Evolutionary conservation across 1,139 yeast genomes (phyloP).

Genomic region (Blastobotrys raffinosifermentans): DNA sequence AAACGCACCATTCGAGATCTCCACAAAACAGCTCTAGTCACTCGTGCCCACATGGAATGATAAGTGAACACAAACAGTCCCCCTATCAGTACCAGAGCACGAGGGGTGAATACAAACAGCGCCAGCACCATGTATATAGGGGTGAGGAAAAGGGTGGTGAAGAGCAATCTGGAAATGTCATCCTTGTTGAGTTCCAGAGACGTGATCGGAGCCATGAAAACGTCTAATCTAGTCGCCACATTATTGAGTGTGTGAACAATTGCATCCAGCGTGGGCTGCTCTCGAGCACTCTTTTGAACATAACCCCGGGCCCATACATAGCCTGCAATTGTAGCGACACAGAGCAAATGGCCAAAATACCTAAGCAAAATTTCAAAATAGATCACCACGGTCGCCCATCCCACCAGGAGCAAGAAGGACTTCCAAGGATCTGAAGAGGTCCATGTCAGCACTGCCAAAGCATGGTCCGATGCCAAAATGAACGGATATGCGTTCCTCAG

Average conservation of each 20-base stretch:
- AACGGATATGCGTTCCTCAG: conserved; percentile 80
- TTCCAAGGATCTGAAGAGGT: conserved; percentile 81
- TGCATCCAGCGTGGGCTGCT: conserved; percentile 80
- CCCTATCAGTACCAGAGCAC: conserved; percentile 52
- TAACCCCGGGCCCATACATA: conserved; percentile 47
- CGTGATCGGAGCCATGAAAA: conserved; percentile 72
- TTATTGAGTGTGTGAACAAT: conserved; percentile 76
- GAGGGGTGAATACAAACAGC: conserved; percentile 62
- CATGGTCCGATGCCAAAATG: conserved; percentile 61
- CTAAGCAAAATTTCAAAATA: conserved; percentile 69
- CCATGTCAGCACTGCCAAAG: conserved; percentile 79
- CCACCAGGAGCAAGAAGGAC: conserved; percentile 55
- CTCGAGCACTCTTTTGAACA: conserved; percentile 44
- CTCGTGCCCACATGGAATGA: conserved; percentile 79
- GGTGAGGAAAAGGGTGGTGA: conserved; percentile 78
- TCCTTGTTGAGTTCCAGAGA: conserved; percentile 62
- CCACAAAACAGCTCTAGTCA: conserved; percentile 80
- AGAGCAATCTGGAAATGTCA: conserved; percentile 71
- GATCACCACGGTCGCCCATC: conserved; percentile 54
- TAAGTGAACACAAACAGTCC: conserved; percentile 70
- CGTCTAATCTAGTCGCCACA: conserved; percentile 68
- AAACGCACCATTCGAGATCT: conserved; percentile 65
- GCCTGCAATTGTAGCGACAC: conserved; percentile 60
- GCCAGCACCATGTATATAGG: conserved; percentile 74
- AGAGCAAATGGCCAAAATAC: conserved; percentile 74